Conservation (phyloP, 148 eudicot genomes). For the Rhododendron griersonianum region DNA sequence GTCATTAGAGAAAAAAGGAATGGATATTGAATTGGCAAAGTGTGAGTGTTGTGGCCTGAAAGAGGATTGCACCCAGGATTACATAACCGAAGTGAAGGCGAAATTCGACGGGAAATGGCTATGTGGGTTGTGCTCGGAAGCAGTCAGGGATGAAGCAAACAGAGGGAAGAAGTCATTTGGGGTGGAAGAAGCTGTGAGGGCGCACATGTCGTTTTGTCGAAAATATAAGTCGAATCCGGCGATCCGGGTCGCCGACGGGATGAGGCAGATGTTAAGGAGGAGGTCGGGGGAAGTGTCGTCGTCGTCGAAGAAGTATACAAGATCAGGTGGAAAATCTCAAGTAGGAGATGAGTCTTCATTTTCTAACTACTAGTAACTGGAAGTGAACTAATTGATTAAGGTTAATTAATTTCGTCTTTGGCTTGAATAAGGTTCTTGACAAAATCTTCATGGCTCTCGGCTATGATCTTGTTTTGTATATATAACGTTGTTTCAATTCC, state of each 20-base stretch:
- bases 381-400: not conserved
- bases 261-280: constrained; percentile 65
- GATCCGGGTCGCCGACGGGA: constrained; percentile 57
- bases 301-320: constrained; percentile 24
- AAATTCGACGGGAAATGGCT: constrained; percentile 75
- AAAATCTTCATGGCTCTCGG: constrained; percentile 4
- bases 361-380: constrained; percentile 3
- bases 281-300: constrained; percentile 28
- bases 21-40: constrained; percentile 57
- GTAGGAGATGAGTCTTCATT: constrained; percentile 27
- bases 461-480: not conserved
- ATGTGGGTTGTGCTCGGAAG: constrained; percentile 77
- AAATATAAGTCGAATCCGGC: constrained; percentile 64
- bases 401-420: not conserved
- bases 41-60: constrained; percentile 78
- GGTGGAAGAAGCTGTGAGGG: constrained; percentile 56
- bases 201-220: constrained; percentile 75
- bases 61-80: constrained; percentile 73
- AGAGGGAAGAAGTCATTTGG: constrained; percentile 15
- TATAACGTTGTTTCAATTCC: constrained; percentile 4
- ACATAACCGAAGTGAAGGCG: constrained; percentile 55
- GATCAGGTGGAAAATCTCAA: constrained; percentile 31
- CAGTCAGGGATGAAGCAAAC: constrained; percentile 60
- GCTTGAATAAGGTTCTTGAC: not conserved
- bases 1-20: not conserved